Evolutionary conservation across 352 stramenopile genomes (phyloP).

Genomic region (Pythium chondricola): DNA sequence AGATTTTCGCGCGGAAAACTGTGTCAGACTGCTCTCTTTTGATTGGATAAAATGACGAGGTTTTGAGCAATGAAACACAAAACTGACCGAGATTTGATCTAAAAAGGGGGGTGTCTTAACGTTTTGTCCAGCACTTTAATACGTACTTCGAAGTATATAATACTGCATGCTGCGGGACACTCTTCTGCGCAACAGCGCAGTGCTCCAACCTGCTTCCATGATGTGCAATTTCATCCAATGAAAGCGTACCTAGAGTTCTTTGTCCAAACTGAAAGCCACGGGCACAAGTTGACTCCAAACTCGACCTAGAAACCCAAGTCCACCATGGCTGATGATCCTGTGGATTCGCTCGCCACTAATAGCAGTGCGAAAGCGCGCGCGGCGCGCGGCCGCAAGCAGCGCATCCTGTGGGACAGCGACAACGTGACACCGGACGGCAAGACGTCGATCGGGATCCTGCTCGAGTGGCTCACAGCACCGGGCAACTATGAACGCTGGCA

Average conservation of each 20-base stretch:
- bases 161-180: too few species aligned
- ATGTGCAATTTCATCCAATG: neutral
- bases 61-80: too few species aligned
- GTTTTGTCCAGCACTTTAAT: too few species aligned
- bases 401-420: slow-evolving; percentile 76
- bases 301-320: neutral
- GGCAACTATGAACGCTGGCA: slow-evolving; percentile 64
- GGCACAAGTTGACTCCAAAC: neutral
- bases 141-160: too few species aligned
- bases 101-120: too few species aligned
- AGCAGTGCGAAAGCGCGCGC: slow-evolving; percentile 6
- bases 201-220: too few species aligned
- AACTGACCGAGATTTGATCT: too few species aligned
- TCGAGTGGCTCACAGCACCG: slow-evolving; percentile 58
- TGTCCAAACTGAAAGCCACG: neutral
- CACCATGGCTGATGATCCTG: neutral
- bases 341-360: neutral
- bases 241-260: neutral
- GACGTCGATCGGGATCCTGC: slow-evolving; percentile 60
- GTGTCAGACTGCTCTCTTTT: too few species aligned
- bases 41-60: too few species aligned
- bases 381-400: slow-evolving; percentile 34
- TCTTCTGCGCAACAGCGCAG: too few species aligned
- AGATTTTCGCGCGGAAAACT: slow-evolving; percentile 90
- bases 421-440: slow-evolving; percentile 53